Evolutionary conservation across 257 asterid species (phyloP), one percentile per base, ranked within the genome.

Genomic region (Fraxinus cuspidata): DNA sequence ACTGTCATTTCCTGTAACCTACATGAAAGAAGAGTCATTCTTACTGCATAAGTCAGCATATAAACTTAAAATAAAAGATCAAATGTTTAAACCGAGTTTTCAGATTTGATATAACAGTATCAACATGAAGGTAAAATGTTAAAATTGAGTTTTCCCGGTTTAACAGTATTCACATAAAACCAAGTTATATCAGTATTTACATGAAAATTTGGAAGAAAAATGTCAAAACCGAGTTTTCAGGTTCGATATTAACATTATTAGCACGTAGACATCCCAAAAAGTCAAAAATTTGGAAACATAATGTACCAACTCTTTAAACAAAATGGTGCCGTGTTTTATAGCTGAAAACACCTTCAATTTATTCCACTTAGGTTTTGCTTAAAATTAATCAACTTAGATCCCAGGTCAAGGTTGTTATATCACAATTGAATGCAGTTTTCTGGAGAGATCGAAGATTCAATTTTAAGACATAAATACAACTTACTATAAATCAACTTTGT

Each of bases 1-100:
- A 16, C 31, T 79, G 74, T 83, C 92, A 73, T 82, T 88, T 79
- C 93, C 91, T 1, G 96, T 91, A 74, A 92, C 91, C 98, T 94
- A 74, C 71, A 84, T 70, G 74, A 23, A 75, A 58, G 67, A 40
- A 25, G 28, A 73, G 68, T 44, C 49, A 68, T 70, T 77, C 25
- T 77, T 25, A 27, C 34, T 1, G 69, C 35, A 5, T 0, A 25
- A 23, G 16, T 63, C 69, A 63, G 18, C 18, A 25, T 1, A 10
- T 9, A 63, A 63, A 25, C 31, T 7, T 23, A 27, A 2, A 63
- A 25, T 1, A 23, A 23, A 10, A 63, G 16, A 63, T 7, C 2
- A 21, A 21, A 58, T 4, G 28, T 8, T 51, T 7, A 58, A 58
- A 19, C 28, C 5, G 15, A 23, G 18, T 60, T 7, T 60, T 21